Conservation (phyloP, 2,329 filamentous ascomycete genomes). For the Cyclaneusma minus region DNA sequence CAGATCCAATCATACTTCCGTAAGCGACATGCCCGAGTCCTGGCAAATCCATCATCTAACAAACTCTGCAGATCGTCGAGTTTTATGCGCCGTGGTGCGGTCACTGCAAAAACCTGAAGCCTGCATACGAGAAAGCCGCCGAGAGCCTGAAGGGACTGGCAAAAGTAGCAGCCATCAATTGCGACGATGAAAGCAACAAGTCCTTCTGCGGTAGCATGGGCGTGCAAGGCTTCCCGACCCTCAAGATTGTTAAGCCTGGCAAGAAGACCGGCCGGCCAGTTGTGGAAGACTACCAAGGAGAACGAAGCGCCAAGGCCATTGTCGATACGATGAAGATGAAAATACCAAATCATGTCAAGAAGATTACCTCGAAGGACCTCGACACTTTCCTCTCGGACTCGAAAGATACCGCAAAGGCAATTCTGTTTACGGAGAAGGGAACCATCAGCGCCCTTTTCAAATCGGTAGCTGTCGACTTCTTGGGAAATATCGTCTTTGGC, state of each 20-base stretch:
- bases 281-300: conserved; percentile 83
- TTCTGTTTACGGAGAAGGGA: conserved; percentile 89
- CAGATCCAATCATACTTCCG: conserved; percentile 81
- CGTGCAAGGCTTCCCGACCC: conserved; percentile 83
- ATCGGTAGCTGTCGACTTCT: conserved; percentile 79
- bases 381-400: conserved; percentile 56
- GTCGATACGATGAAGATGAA: conserved; percentile 71
- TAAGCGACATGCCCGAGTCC: conserved; percentile 27
- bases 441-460: conserved; percentile 70
- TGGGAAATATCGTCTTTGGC: conserved; percentile 62
- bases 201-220: conserved; percentile 71
- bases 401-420: conserved; percentile 62
- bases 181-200: conserved; percentile 90
- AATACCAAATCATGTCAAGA: conserved; percentile 84
- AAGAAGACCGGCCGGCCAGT: conserved; percentile 67
- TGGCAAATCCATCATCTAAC: conserved; percentile 5
- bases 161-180: conserved; percentile 89
- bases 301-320: conserved; percentile 71
- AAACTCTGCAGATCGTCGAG: conserved; percentile 40
- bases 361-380: conserved; percentile 63
- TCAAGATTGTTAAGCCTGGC: conserved; percentile 81
- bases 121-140: conserved; percentile 87
- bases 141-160: conserved; percentile 79
- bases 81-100: conserved; percentile 98
- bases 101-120: conserved; percentile 91